Percentiles rank a stretch among this genome's conserved stretches.
Conservation (phyloP, 441 rosid species). For the Manihot esculenta region DNA sequence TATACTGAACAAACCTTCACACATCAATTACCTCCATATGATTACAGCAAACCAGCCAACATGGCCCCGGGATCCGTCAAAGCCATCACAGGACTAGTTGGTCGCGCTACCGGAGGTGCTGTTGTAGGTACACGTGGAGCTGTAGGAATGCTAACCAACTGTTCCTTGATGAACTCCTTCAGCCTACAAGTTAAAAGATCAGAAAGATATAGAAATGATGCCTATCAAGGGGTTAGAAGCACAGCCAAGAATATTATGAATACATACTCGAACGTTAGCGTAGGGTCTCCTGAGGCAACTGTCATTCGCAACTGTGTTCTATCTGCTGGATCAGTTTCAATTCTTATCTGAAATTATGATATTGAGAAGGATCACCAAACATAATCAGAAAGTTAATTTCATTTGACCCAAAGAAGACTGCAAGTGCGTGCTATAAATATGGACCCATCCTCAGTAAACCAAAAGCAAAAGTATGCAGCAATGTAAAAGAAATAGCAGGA, state of each 20-base stretch:
- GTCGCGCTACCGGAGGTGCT: constrained; percentile 43
- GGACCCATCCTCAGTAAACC: no score
- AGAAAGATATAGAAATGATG: constrained; percentile 1
- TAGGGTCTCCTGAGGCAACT: constrained; percentile 89
- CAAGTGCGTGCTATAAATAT: no score
- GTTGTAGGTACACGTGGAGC: constrained; percentile 44
- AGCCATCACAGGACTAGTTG: constrained; percentile 41
- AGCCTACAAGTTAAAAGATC: constrained; percentile 52
- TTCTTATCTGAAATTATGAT: constrained; percentile 60
- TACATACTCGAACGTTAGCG: constrained; percentile 86
- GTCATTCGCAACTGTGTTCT: constrained; percentile 98
- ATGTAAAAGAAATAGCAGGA: neutral
- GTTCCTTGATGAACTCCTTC: constrained; percentile 95
- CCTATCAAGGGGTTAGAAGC: neutral
- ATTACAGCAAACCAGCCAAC: constrained; percentile 78
- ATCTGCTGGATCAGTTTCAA: constrained; percentile 99
- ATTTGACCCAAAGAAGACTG: no score
- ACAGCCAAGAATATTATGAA: constrained; percentile 6
- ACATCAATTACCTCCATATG: constrained; percentile 13
- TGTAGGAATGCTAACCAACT: constrained; percentile 56
- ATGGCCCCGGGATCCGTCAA: constrained; percentile 83
- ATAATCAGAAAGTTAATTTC: neutral
- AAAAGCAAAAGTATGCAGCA: neutral
- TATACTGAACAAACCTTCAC: constrained; percentile 45
- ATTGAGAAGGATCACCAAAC: constrained; percentile 16